Evolutionary conservation across 2,329 filamentous ascomycete species (phyloP).

Genomic region (Alternaria metachromatica): DNA sequence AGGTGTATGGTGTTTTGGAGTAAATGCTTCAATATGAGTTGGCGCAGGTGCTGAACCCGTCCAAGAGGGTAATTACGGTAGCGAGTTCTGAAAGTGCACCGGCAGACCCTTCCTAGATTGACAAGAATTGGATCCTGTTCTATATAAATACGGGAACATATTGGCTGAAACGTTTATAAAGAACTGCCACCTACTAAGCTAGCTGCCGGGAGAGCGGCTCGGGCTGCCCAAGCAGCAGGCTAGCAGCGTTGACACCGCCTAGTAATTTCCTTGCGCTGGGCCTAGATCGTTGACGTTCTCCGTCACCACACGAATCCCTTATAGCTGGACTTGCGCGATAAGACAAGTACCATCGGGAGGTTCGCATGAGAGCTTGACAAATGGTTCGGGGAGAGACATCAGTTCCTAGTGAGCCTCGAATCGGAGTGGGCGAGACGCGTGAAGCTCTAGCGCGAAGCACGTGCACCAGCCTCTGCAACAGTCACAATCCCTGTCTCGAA

Average conservation of each 20-base stretch:
- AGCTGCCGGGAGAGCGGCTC: neutral
- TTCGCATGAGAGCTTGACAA: neutral
- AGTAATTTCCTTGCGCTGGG: neutral
- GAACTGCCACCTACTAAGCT: neutral
- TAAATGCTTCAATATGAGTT: neutral
- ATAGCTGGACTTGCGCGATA: neutral
- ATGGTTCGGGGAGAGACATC: neutral
- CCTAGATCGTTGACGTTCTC: neutral
- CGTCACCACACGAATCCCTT: neutral
- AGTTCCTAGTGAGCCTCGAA: neutral
- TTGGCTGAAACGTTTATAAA: neutral
- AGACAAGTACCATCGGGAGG: neutral
- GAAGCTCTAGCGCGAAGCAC: conserved; percentile 9
- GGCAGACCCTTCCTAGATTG: neutral
- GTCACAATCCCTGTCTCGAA: conserved; percentile 15
- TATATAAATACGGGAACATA: neutral
- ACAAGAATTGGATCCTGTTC: neutral
- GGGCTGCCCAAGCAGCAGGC: neutral
- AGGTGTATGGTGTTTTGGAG: neutral
- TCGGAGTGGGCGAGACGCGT: neutral
- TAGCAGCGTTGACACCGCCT: neutral
- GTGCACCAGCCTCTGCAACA: conserved; percentile 2
- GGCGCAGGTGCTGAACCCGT: neutral
- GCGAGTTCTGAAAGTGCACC: neutral
- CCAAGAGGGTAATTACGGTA: neutral